Percentiles rank a stretch among this genome's conserved stretches.
These are phyloP conservation scores for Crithidia expoeki DNA, from an alignment of 208 protist genomes.

Conservation along the genomic window DNA sequence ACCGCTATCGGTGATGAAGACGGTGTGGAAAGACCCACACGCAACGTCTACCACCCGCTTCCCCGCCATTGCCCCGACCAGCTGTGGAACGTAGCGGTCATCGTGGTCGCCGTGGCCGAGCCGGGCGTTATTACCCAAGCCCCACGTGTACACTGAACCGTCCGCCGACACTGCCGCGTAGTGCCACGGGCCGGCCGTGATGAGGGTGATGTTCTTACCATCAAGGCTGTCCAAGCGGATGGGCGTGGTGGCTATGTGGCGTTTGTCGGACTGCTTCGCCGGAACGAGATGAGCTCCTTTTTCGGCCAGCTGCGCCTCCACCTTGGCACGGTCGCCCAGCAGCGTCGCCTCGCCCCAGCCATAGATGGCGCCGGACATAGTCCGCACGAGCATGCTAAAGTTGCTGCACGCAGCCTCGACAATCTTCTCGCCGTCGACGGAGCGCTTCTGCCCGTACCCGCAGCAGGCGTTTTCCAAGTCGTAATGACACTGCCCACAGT, in stretches of 20 bases:
- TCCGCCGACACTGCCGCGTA: conserved; percentile 53
- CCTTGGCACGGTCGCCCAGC: conserved; percentile 54
- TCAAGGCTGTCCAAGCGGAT: conserved; percentile 40
- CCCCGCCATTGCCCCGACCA: conserved; percentile 39
- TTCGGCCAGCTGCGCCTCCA: conserved; percentile 20
- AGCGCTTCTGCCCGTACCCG: conserved; percentile 49
- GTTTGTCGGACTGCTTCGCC: conserved; percentile 30
- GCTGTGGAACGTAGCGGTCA: conserved; percentile 45
- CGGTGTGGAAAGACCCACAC: conserved; percentile 84
- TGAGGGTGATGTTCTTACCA: conserved; percentile 37
- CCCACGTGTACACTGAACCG: conserved; percentile 79
- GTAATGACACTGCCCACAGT: conserved; percentile 71
- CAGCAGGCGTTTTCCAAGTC: conserved; percentile 57
- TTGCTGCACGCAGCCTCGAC: conserved; percentile 69
- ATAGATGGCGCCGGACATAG: conserved; percentile 61
- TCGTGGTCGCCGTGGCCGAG: conserved; percentile 76
- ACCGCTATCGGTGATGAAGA: conserved; percentile 63
- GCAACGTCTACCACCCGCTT: conserved; percentile 60
- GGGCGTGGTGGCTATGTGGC: conserved; percentile 39
- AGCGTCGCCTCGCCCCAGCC: conserved; percentile 71
- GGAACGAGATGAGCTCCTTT: conserved; percentile 9
- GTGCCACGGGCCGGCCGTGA: conserved; percentile 84
- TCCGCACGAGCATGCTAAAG: conserved; percentile 69
- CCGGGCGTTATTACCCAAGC: conserved; percentile 74
- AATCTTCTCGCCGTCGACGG: conserved; percentile 49